A percentile compares a stretch with the other conserved stretches of the same genome.
phyloP scores from a whole-genome alignment of 2,329 filamentous ascomycete genomes.

The Pseudocercospora pini-densiflorae region DNA sequence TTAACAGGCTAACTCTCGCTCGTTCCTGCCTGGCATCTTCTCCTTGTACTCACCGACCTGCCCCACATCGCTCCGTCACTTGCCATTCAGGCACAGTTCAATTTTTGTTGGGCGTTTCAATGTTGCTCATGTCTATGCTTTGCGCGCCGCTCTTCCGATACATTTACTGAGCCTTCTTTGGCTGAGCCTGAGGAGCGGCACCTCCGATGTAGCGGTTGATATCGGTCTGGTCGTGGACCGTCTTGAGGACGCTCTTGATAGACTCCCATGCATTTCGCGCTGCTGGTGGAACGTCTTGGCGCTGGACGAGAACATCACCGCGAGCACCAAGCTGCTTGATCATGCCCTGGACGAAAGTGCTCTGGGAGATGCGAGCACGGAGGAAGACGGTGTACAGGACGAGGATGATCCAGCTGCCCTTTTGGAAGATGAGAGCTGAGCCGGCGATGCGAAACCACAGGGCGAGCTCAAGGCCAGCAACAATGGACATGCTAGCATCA shows the following conservation, averaged over 20 bases:
- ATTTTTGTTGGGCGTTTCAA: conserved; percentile 15
- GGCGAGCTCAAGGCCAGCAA: conserved; percentile 83
- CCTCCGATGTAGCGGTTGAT: conserved; percentile 43
- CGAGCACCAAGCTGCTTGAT: conserved; percentile 74
- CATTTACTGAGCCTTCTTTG: conserved; percentile 68
- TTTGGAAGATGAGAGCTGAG: conserved; percentile 84
- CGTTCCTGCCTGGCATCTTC: neutral
- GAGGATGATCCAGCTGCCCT: conserved; percentile 87
- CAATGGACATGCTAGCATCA: conserved; percentile 91
- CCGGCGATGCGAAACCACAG: conserved; percentile 84
- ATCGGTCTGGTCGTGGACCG: conserved; percentile 81
- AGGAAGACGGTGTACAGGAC: conserved; percentile 88
- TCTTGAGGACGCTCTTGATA: conserved; percentile 72
- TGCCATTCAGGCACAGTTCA: neutral
- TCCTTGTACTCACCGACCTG: neutral
- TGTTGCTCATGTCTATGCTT: conserved; percentile 13
- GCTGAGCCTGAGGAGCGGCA: conserved; percentile 46
- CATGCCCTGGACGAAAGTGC: conserved; percentile 85
- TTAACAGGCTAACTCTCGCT: neutral
- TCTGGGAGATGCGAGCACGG: conserved; percentile 87
- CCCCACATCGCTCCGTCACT: neutral
- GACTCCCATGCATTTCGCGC: conserved; percentile 80
- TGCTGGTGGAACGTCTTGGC: conserved; percentile 82
- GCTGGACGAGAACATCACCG: conserved; percentile 79
- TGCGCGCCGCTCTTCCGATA: neutral